Base-by-base conservation (phyloP, 768 basidiomycete species). In the Hydnum rufescens region DNA sequence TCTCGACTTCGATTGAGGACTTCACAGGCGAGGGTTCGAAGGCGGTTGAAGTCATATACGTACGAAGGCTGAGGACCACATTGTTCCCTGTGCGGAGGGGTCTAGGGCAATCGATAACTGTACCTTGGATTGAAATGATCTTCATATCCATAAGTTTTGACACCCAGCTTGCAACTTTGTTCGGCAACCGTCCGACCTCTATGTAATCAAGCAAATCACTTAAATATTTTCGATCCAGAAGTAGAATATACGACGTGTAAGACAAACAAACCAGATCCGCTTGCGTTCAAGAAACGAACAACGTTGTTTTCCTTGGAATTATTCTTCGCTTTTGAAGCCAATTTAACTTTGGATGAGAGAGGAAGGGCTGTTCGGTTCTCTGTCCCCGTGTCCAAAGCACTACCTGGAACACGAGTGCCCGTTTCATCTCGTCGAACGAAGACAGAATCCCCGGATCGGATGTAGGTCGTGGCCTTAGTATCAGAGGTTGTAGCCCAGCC, bases 111-210 rank as follows among this genome's bases (percentile, higher is more conserved):
- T 89, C 86, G 16, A 83, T 72, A 69, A 89, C 78, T 19, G 76
- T 77, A 42, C 74, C 74, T 0, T 74, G 74, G 42, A 71, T 72
- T 58, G 86, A 76, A 55, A 80, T 75, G 31, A 84, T 68, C 51
- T 84, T 69, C 26, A 78, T 67, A 58, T 89, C 86, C 13, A 88
- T 66, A 2, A 89, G 66, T 55, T 72, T 78, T 19, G 80, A 75
- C 16, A 83, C 71, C 85, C 84, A 88, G 58, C 70, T 69, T 3
- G 82, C 74, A 25, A 74, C 68, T 32, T 81, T 77, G 52, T 76
- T 77, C 0, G 81, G 77, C 26, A 90, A 63, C 25, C 86, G 70
- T 5, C 82, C 86, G 58, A 90, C 82, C 59, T 87, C 85, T 82
- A 61, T 25, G 2, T 59, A 18, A 55, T 25, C 30, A 48, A 58